Base-by-base conservation (phyloP, 2,329 filamentous ascomycete genomes). In the Tolypocladium endophyticum region DNA sequence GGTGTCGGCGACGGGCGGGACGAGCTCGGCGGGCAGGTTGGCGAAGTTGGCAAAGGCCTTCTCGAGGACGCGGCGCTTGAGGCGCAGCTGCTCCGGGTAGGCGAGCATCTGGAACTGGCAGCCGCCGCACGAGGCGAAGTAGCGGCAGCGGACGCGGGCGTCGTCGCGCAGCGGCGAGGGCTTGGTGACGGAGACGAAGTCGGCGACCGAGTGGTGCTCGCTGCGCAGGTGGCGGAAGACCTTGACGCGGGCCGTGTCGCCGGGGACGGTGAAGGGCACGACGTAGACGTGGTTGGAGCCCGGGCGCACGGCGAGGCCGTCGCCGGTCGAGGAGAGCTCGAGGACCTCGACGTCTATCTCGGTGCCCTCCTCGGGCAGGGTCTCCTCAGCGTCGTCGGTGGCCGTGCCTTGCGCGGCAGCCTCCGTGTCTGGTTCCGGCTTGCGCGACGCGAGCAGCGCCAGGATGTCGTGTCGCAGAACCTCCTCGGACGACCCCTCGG, bases 71-170 rank as follows among this genome's bases (percentile, higher is more conserved):
- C 83, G 81, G 70, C 83, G 86, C 79, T 99, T 99, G 74, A 93
- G 87, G 53, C 79, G 80, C 35, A 99, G 83, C 73, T 99, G 94
- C 67, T 92, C 88, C 36, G 82, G 75, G 73, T 97, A 97, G 59
- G 90, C 85, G 63, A 99, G 83, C 90, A 97, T 97, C 77, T 99
- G 94, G 73, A 97, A 92, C 75, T 99, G 94, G 71, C 94, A 99
- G 38, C 94, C 94, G 12, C 88, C 90, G 74, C 94, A 99, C 59
- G 81, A 82, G 47, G 85, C 79, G 70, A 99, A 99, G 79, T 99
- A 97, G 67, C 84, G 82, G 77, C 94, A 99, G 60, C 81, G 81
- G 66, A 96, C 81, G 28, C 89, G 84, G 43, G 81, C 80, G 68
- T 94, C 89, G 67, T 96, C 87, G 67, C 94, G 87, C 59, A 87